A percentile compares a stretch with the other conserved stretches of the same genome.
Conservation (phyloP, 2,329 filamentous ascomycete species). For the Laburnicola sp. region DNA sequence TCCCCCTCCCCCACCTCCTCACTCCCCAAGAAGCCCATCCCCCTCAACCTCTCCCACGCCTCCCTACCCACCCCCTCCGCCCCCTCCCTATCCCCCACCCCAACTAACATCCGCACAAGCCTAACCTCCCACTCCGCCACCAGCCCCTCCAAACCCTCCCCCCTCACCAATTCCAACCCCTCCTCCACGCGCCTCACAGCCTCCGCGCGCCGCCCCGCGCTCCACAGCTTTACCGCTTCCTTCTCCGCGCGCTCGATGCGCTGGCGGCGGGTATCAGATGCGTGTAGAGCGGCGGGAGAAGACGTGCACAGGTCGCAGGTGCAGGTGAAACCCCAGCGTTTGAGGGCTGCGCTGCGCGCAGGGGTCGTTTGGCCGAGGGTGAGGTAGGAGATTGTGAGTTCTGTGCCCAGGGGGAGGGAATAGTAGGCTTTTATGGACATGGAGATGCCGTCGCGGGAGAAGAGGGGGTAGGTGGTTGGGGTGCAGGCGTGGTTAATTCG, state of each 20-base stretch:
- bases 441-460: constrained; percentile 25
- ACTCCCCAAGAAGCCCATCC: constrained; percentile 27
- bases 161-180: constrained; percentile 16
- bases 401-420: constrained; percentile 26
- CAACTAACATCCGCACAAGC: constrained; percentile 19
- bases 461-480: constrained; percentile 29
- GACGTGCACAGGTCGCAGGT: constrained; percentile 24
- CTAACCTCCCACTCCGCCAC: constrained; percentile 24
- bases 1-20: constrained; percentile 11
- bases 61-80: constrained; percentile 17
- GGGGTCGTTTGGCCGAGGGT: constrained; percentile 21
- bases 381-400: constrained; percentile 29
- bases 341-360: constrained; percentile 15
- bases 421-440: constrained; percentile 29
- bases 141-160: constrained; percentile 19
- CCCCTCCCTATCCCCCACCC: constrained; percentile 12
- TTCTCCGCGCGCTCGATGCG: constrained; percentile 14
- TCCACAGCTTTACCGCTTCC: constrained; percentile 13
- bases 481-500: constrained; percentile 31
- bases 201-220: neutral
- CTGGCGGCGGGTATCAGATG: constrained; percentile 22
- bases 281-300: neutral
- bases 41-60: constrained; percentile 6
- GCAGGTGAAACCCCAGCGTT: constrained; percentile 31
- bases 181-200: constrained; percentile 20